Evolutionary conservation across 495 filamentous ascomycete species (phyloP), one percentile per base, ranked within the genome.

Genomic region (Lindgomyces ingoldianus): DNA sequence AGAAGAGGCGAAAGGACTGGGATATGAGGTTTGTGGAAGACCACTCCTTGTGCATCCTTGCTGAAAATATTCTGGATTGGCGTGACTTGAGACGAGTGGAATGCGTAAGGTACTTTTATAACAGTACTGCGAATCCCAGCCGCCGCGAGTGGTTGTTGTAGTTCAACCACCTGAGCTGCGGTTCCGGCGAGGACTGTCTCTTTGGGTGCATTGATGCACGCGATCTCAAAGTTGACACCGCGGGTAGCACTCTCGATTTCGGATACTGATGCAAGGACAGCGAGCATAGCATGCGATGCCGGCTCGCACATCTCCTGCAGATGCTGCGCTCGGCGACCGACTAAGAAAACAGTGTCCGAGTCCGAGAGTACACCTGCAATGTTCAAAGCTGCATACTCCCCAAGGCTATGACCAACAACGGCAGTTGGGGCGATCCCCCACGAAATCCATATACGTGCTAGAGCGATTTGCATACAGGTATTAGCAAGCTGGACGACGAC

Each of bases 31-130:
- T 25, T 11, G 9, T 1, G 18, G 12, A 25, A 22, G 4, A 6
- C 25, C 33, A 39, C 33, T 6, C 33, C 33, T 2, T 59, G 27
- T 8, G 46, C 47, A 24, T 47, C 22, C 14, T n/a, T 36, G 12
- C 42, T 39, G 25, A 72, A 71, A 16, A 60, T 47, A 12, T 62
- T 44, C 41, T 71, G 51, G n/a, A 74, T 71, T 0, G 72, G 56
- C 9, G 74, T 72, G 24, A 75, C 66, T 52, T 75, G 73, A 16
- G 69, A 39, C 11, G 62, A 63, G 25, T 70, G 67, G 44, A 66
- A 70, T 3, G 67, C 67, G 25, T 85, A 94, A 27, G 89, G 89
- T 12, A 92, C 84, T 41, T 84, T 83, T 2, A 94, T 80, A 66
- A 36, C 19, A 24, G 22, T 67, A 4, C 80, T 85, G 72, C 89